Evolutionary conservation across 768 basidiomycete species (phyloP).

Genomic region (Trametes sanguinea): DNA sequence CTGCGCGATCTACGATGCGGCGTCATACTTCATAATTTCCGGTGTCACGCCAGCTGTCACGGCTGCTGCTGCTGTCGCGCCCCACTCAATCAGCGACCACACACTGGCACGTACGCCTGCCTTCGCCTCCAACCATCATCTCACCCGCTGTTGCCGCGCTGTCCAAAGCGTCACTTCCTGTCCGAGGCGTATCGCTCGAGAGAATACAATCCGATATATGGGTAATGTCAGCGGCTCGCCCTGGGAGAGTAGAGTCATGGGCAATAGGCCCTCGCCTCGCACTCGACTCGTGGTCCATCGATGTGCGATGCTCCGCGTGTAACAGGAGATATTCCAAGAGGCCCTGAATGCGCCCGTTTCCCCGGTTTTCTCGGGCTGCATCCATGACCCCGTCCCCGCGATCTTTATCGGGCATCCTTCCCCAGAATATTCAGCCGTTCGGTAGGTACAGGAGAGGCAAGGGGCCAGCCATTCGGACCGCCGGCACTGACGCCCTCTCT

Average conservation of each 20-base stretch:
- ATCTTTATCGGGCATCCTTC: conserved; percentile 4
- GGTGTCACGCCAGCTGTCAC: background rate
- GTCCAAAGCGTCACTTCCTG: background rate
- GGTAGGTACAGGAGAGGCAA: background rate
- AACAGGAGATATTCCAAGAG: background rate
- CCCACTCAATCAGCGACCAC: background rate
- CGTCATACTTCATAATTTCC: conserved; percentile 5
- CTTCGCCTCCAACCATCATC: background rate
- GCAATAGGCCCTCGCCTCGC: background rate
- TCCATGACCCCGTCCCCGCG: background rate
- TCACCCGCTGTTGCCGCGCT: conserved; percentile 1
- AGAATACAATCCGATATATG: background rate
- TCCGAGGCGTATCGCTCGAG: background rate
- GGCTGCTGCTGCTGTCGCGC: too few relatives aligned
- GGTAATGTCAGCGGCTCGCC: background rate
- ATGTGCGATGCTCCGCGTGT: background rate
- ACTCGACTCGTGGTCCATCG: conserved; percentile 1
- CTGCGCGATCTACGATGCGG: background rate
- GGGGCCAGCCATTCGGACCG: conserved; percentile 8
- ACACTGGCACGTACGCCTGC: background rate
- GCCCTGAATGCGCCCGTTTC: background rate
- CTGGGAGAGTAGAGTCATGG: background rate
- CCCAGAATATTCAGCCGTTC: background rate
- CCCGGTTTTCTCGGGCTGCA: conserved; percentile 7
- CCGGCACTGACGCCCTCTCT: conserved; percentile 12